Base-by-base conservation (phyloP, 169 alveolate species). In the Theileria annulata region DNA sequence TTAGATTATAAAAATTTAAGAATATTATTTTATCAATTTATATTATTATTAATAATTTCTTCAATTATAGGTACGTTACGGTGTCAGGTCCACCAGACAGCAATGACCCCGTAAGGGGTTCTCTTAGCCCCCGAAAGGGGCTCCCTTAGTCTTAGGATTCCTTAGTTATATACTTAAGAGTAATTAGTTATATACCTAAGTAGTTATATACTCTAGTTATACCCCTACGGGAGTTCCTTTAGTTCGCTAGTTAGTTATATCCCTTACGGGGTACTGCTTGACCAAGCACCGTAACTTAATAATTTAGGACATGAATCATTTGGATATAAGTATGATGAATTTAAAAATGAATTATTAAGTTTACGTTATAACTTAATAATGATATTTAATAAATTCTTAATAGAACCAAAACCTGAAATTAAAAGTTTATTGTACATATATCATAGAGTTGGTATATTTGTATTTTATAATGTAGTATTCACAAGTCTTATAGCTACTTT, bases 391-490 rank as follows among this genome's bases (percentile, higher is more conserved):
- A 71, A 59, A 27, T 21, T 70, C 23, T 47, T 62, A 30, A 30
- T 60, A 0, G n/a, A n/a, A 25, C 58, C 19, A 0, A 25, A 17
- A 12, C 33, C 71, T 15, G 54, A 37, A 3, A 15, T 63, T 15
- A 74, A 23, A 27, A 54, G 30, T 49, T 27, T 42, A 23, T 58
- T 62, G 23, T 33, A 33, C 27, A 0, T 71, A 0, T 80, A 80
- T 66, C 67, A 80, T 62, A 33, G 66, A 13, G 23, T 71, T 0
- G 10, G 75, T 0, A 30, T 66, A 23, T 37, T 75, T 59, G 31
- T 66, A 1, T 80, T 80, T 51, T 79, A 79, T 47, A 80, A 68
- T 51, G 27, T 73, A 23, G 79, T 76, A 9, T 31, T 80, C 19
- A 74, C 84, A 12, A n/a, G 54, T 4, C 2, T 80, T 6, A 17